A percentile compares a stretch with the other conserved stretches of the same genome.
Conservation (phyloP, 2,329 filamentous ascomycete genomes). For the Penicillium palitans region DNA sequence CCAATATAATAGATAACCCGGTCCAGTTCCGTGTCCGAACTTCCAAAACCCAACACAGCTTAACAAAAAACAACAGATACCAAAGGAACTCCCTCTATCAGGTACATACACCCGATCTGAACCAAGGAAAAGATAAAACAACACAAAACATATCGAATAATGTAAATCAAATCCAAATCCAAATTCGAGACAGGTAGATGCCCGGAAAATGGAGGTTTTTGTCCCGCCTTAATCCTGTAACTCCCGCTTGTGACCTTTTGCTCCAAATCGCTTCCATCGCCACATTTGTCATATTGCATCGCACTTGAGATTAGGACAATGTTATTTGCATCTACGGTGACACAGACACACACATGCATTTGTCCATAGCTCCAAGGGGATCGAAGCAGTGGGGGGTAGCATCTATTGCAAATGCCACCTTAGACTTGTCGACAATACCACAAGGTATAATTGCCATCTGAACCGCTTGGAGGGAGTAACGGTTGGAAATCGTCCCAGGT, state of each 20-base stretch:
- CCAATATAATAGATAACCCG: constrained; percentile 3
- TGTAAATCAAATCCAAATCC: not conserved
- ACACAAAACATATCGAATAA: not conserved
- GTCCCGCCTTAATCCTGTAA: not conserved
- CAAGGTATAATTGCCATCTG: not conserved
- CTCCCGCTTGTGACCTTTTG: not conserved
- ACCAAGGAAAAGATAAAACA: not conserved
- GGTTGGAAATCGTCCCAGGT: not conserved
- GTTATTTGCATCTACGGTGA: not conserved
- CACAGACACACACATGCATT: not conserved
- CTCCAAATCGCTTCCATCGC: not conserved
- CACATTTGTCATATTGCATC: not conserved
- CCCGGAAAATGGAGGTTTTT: not conserved
- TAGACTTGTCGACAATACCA: not conserved
- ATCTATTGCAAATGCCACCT: not conserved
- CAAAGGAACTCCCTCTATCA: constrained; percentile 3
- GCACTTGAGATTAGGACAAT: not conserved
- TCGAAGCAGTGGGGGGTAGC: not conserved
- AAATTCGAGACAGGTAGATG: not conserved
- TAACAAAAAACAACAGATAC: not conserved
- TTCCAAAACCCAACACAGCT: not conserved
- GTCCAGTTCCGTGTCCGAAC: not conserved
- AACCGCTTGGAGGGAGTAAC: not conserved
- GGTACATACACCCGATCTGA: not conserved
- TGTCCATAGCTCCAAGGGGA: not conserved